A percentile compares a stretch with the other conserved stretches of the same genome.
Conservation (phyloP, 768 basidiomycete genomes). For the Sporobolomyces phaffii region DNA sequence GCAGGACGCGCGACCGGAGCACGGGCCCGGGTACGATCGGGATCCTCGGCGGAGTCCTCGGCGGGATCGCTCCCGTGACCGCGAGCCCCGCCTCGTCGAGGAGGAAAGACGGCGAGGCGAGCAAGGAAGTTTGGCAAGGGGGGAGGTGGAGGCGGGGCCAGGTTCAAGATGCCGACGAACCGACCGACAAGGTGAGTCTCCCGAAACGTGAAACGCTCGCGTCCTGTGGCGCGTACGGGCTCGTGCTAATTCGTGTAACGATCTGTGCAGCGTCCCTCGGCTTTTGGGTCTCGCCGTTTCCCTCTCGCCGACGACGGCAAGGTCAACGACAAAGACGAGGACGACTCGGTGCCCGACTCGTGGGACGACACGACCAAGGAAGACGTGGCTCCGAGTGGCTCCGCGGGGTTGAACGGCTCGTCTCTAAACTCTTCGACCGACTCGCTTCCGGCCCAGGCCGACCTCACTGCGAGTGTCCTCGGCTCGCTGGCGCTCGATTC, state of each 20-base stretch:
- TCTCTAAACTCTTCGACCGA: slow-evolving; percentile 6
- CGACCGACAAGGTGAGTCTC: slow-evolving; percentile 19
- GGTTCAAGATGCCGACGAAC: slow-evolving; percentile 15
- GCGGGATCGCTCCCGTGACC: slow-evolving; percentile 27
- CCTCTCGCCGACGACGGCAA: slow-evolving; percentile 23
- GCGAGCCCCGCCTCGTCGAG: not conserved
- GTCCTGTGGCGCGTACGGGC: not conserved
- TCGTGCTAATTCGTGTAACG: not conserved
- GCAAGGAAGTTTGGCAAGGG: slow-evolving; percentile 37
- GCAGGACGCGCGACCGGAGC: slow-evolving; percentile 17
- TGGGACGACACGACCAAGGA: slow-evolving; percentile 17
- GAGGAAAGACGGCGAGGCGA: slow-evolving; percentile 9
- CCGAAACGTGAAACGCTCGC: not conserved
- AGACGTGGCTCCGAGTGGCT: slow-evolving; percentile 1
- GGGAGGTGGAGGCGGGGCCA: slow-evolving; percentile 31
- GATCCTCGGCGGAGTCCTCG: slow-evolving; percentile 36
- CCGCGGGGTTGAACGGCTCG: slow-evolving; percentile 7
- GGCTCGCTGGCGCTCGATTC: slow-evolving; percentile 38
- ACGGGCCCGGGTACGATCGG: slow-evolving; percentile 10
- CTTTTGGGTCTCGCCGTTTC: slow-evolving; percentile 34
- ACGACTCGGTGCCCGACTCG: slow-evolving; percentile 10
- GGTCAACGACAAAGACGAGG: not conserved
- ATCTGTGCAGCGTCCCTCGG: slow-evolving; percentile 23
- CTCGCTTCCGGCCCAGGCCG: slow-evolving; percentile 10
- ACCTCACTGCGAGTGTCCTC: slow-evolving; percentile 30